Percentiles rank a stretch among this genome's conserved stretches.
phyloP scores from a whole-genome alignment of 352 stramenopile genomes.

The Globisporangium carolinianum region DNA sequence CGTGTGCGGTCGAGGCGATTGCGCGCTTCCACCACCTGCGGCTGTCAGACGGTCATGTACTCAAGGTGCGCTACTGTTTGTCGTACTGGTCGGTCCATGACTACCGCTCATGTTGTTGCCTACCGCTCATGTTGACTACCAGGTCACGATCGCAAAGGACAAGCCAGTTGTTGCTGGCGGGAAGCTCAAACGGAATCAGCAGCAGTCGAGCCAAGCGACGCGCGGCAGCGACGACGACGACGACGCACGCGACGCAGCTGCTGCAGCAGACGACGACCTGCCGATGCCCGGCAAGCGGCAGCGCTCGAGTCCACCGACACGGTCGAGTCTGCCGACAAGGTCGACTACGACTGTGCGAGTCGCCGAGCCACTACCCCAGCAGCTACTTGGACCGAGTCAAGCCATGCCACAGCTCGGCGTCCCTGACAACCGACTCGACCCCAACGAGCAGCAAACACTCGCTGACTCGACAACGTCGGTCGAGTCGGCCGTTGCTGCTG shows the following conservation, averaged over 20 bases:
- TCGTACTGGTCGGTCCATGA: too few species aligned
- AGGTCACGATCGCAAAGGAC: slow-evolving; percentile 62
- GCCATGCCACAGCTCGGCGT: too few species aligned
- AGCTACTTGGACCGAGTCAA: too few species aligned
- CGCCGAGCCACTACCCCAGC: too few species aligned
- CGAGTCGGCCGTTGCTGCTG: not conserved
- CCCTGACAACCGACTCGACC: too few species aligned
- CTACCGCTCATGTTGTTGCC: too few species aligned
- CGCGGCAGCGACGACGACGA: slow-evolving; percentile 1
- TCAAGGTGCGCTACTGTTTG: slow-evolving; percentile 38
- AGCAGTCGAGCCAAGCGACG: slow-evolving; percentile 20
- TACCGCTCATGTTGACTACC: not conserved
- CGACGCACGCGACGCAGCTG: slow-evolving; percentile 1
- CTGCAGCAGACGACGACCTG: slow-evolving; percentile 15
- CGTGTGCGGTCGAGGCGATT: slow-evolving; percentile 42
- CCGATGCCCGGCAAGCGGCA: slow-evolving; percentile 50
- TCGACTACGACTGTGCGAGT: too few species aligned
- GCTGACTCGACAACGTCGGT: too few species aligned
- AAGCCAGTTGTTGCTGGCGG: slow-evolving; percentile 38
- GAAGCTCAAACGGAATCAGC: slow-evolving; percentile 68
- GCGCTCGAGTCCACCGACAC: slow-evolving; percentile 38
- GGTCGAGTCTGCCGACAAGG: not conserved
- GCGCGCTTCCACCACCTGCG: slow-evolving; percentile 51
- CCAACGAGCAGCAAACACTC: too few species aligned
- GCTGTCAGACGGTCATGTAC: slow-evolving; percentile 60